Evolutionary conservation across 2,329 filamentous ascomycete species (phyloP), one percentile per base, ranked within the genome.

Genomic region (Cordyceps farinosa): DNA sequence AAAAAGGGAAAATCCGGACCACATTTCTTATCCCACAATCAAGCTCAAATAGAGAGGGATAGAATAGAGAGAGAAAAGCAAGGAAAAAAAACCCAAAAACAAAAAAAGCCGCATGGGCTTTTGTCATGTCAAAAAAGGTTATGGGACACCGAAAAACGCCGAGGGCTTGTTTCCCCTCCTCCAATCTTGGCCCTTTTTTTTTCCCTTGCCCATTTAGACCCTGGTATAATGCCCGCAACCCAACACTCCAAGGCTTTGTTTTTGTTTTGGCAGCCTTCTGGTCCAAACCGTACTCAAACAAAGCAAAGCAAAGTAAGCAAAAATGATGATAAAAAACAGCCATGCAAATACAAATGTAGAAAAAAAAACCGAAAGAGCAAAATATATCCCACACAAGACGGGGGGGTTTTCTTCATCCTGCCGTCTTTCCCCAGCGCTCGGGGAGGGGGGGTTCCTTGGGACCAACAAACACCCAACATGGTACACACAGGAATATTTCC

Each of bases 171-270:
- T 38, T 22, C 47, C n/a, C 44, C 42, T 54, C 52, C 53, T 22
- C 47, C n/a, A 56, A 54, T 54, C 52, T 22, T 54, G 22, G 38
- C 10, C n/a, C 34, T 38, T 30, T 55, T 53, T 11, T 22, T 22
- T 22, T 22, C 22, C 22, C 22, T 22, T 22, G n/a, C 38, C 38
- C 40, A 7, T 17, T 29, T 30, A n/a, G 4, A 10, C 53, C 13
- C 30, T 53, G 52, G 53, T 56, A 56, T 44, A 32, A 54, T 57
- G 54, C 30, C 42, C 42, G 30, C 30, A 47, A 42, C 45, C 45
- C 44, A 29, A 27, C 29, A 15, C 15, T 51, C 40, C 42, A 8
- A 27, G 42, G 42, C 54, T 57, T 56, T 45, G 13, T 40, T 22
- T 22, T 22, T 22, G 22, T 22, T 22, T 22, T 22, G 22, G 54